Evolutionary conservation across 495 filamentous ascomycete genomes (phyloP).

Genomic region (Podospora conica): DNA sequence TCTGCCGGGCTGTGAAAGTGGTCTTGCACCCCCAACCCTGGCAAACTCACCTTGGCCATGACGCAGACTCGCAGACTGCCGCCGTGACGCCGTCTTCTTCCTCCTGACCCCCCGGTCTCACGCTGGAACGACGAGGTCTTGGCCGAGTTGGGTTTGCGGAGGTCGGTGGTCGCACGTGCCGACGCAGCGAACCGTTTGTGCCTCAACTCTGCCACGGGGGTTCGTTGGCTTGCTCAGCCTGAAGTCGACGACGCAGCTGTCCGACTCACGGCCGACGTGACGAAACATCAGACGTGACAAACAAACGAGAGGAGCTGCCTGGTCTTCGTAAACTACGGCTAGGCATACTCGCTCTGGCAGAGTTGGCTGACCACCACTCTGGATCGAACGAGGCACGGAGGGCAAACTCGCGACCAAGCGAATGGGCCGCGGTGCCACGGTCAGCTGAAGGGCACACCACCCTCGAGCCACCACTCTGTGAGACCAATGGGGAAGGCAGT

Average conservation of each 20-base stretch:
- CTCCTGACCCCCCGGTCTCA: conserved; percentile 5
- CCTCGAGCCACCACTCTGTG: neutral
- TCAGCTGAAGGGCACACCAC: neutral
- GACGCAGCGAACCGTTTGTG: neutral
- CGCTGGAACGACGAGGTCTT: conserved; percentile 7
- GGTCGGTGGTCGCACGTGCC: neutral
- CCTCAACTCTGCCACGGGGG: neutral
- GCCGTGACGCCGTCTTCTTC: neutral
- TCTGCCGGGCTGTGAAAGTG: no score
- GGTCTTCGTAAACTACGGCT: neutral
- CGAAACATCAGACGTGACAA: neutral
- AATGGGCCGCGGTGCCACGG: neutral
- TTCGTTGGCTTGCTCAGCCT: neutral
- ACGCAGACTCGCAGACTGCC: neutral
- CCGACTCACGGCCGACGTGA: neutral
- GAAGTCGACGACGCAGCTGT: neutral
- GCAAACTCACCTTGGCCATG: neutral
- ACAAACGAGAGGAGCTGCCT: neutral
- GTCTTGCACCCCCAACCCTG: no score
- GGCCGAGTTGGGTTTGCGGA: neutral
- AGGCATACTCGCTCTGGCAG: neutral
- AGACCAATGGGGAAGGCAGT: neutral
- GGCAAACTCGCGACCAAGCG: neutral
- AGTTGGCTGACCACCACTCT: neutral
- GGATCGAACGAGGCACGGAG: neutral